Base-by-base conservation (phyloP, 2,329 filamentous ascomycete genomes). In the Rutstroemia sydowiana region DNA sequence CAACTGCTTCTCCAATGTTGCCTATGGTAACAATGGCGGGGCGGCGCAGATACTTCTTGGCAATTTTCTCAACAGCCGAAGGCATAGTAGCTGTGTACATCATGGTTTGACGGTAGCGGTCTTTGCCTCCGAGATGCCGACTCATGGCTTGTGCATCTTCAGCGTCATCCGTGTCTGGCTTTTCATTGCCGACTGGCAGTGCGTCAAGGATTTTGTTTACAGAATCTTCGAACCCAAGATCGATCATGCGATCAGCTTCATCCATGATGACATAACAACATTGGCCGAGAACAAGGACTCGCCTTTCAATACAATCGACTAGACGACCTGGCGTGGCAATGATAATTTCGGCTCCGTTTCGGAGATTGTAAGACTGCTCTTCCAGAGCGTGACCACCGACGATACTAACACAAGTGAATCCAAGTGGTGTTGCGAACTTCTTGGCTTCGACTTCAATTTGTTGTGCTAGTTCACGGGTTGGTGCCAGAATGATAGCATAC, bases 61-160 rank as follows among this genome's bases (percentile, higher is more conserved):
- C 93, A 58, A 98, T 97, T 57, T 88, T 87, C 68, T 98, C 93
- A 14, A 98, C 88, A 0, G 87, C 82, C 0, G 87, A 73, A 1
- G 93, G 91, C 93, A 98, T 98, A 26, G 93, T 98, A 48, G 93
- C 93, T 59, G 93, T 97, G 81, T 97, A 98, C 93, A 98, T 98
- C 93, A 98, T 98, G 0, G 93, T 98, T 70, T 98, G 92, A 54
- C 93, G 78, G 72, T 97, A 97, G 20, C 87, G 79, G 63, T 90
- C 85, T 59, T 82, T 82, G 16, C 82, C 82, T 48, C 84, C 84
- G 1, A 95, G 72, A 62, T 87, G 86, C 53, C 81, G 78, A 61
- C 83, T 85, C 92, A 97, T 97, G n/a, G 85, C 82, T 52, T 79
- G 75, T 0, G 87, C 76, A 65, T 97, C 81, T 69, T 98, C 93